These are phyloP conservation scores for Exophiala lecanii-corni DNA, from an alignment of 2,329 filamentous ascomycete genomes.

Conservation along the genomic window DNA sequence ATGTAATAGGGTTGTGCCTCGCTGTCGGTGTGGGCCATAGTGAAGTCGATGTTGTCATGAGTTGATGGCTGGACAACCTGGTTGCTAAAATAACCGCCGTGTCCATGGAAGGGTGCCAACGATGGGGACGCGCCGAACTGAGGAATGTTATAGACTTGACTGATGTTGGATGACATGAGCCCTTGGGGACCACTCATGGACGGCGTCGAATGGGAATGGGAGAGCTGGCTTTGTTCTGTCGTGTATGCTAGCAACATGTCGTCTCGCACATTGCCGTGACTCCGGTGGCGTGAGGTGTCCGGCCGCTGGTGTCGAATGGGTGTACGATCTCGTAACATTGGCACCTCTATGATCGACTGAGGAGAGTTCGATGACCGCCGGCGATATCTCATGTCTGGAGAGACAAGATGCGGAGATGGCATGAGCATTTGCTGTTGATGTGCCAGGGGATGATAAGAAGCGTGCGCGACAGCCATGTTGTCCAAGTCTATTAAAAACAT, in stretches of 20 bases:
- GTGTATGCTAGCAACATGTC: conserved; percentile 23
- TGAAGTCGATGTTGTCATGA: conserved; percentile 7
- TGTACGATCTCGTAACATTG: conserved; percentile 19
- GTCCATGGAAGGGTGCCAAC: conserved; percentile 9
- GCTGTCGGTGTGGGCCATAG: conserved; percentile 8
- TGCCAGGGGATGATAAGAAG: conserved; percentile 10
- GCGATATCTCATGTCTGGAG: conserved; percentile 11
- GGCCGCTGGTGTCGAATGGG: conserved; percentile 24
- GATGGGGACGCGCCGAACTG: conserved; percentile 14
- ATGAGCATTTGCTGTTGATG: conserved; percentile 11
- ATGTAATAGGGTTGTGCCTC: conserved; percentile 14
- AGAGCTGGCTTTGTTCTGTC: conserved; percentile 18
- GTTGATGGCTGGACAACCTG: conserved; percentile 4
- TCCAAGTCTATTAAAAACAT: conserved; percentile 11
- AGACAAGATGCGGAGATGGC: conserved; percentile 11
- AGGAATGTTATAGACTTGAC: conserved; percentile 16
- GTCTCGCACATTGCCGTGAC: conserved; percentile 17
- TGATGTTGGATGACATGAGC: conserved; percentile 10
- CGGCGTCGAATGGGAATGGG: conserved; percentile 18
- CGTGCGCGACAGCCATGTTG: conserved; percentile 4
- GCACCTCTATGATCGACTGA: conserved; percentile 7
- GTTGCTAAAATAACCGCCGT: conserved; percentile 11
- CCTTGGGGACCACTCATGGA: conserved; percentile 15
- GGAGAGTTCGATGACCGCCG: conserved; percentile 18
- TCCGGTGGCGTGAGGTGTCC: conserved; percentile 16